A percentile compares a stretch with the other conserved stretches of the same genome.
phyloP scores from a whole-genome alignment of 352 stramenopile genomes.

The Globisporangium sylvaticum region DNA sequence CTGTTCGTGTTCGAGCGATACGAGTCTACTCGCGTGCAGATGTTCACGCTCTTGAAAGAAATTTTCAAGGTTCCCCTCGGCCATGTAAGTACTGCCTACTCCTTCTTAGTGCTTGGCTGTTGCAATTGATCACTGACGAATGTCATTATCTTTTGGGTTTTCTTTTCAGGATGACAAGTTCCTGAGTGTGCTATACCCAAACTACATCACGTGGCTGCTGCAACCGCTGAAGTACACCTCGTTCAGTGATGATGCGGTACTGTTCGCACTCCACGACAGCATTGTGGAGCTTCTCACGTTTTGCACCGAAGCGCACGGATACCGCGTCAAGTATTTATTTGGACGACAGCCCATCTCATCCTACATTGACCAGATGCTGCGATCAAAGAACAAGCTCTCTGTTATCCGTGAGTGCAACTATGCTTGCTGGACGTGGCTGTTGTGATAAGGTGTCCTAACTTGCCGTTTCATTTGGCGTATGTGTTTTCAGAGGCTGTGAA shows the following conservation, averaged over 20 bases:
- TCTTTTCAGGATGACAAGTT: slow-evolving; percentile 77
- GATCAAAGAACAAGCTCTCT: slow-evolving; percentile 80
- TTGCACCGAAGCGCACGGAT: slow-evolving; percentile 78
- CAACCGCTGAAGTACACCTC: slow-evolving; percentile 71
- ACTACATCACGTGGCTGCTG: slow-evolving; percentile 85
- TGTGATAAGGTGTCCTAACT: neutral
- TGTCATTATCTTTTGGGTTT: neutral
- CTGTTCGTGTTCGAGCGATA: slow-evolving; percentile 66
- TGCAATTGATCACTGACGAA: neutral
- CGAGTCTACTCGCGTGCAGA: slow-evolving; percentile 54
- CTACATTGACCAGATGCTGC: slow-evolving; percentile 72
- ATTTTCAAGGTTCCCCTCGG: slow-evolving; percentile 69
- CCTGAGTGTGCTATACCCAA: slow-evolving; percentile 80
- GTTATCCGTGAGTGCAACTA: slow-evolving; percentile 60
- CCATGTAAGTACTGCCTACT: slow-evolving; percentile 41
- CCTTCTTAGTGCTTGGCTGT: neutral
- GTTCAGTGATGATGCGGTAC: slow-evolving; percentile 34
- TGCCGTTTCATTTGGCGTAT: neutral
- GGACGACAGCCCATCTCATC: slow-evolving; percentile 69
- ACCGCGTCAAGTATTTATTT: slow-evolving; percentile 87
- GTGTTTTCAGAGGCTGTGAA: slow-evolving; percentile 59
- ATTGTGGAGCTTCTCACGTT: slow-evolving; percentile 86
- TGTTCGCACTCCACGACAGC: slow-evolving; percentile 79
- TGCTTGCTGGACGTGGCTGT: neutral
- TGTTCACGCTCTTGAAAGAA: slow-evolving; percentile 65